A percentile compares a stretch with the other conserved stretches of the same genome.
These are phyloP conservation scores for Sporisorium scitamineum DNA, from an alignment of 1,284 basidiomycete species.

Conservation along the genomic window DNA sequence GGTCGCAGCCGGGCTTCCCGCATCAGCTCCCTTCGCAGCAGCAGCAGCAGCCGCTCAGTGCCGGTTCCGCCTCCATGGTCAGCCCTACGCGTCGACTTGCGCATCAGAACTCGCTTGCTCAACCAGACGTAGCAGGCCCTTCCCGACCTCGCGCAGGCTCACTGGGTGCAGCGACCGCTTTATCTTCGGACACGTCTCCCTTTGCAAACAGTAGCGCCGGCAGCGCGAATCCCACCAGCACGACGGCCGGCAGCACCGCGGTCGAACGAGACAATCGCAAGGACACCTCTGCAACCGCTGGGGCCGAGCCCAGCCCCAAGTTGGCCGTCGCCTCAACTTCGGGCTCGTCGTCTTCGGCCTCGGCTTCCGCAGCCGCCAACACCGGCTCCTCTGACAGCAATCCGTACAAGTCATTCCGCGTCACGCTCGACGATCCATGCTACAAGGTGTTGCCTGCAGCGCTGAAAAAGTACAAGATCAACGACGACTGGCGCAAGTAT, in stretches of 20 bases:
- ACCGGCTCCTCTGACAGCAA: constrained; percentile 54
- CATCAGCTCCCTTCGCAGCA: constrained; percentile 15
- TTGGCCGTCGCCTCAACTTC: constrained; percentile 4
- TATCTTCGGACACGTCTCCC: constrained; percentile 12
- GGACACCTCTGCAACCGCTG: constrained; percentile 7
- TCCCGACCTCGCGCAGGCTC: constrained; percentile 39
- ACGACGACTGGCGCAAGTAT: constrained; percentile 98
- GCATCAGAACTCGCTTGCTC: constrained; percentile 33
- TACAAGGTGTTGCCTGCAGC: constrained; percentile 98
- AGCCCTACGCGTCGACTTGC: constrained; percentile 49
- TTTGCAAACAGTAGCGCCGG: constrained; percentile 8
- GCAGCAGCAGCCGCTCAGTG: constrained; percentile 23
- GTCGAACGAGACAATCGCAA: constrained; percentile 28
- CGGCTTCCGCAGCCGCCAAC: constrained; percentile 15
- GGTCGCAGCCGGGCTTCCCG: constrained; percentile 30
- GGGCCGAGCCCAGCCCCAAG: constrained; percentile 16
- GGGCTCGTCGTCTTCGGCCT: constrained; percentile 6
- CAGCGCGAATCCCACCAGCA: background rate
- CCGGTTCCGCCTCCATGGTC: constrained; percentile 28
- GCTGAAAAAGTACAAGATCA: constrained; percentile 98
- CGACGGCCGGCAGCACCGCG: constrained; percentile 4
- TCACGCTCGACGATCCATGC: constrained; percentile 91
- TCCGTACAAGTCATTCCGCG: constrained; percentile 70
- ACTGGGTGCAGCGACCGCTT: constrained; percentile 12
- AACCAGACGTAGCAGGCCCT: constrained; percentile 22